phyloP scores from a whole-genome alignment of 176 grass and related monocot genomes.

The Luzula sylvatica region DNA sequence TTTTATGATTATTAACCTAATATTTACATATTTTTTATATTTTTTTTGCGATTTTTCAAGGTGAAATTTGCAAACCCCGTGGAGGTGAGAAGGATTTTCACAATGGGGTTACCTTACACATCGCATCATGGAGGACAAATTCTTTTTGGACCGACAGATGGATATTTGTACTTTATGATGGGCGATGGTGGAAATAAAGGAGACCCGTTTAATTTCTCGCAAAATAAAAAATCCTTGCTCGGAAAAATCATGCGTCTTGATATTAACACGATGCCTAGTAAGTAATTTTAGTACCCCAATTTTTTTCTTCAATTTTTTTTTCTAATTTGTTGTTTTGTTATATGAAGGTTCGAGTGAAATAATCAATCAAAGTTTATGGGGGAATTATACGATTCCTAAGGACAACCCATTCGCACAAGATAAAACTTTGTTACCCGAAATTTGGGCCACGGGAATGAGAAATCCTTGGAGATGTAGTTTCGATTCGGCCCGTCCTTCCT shows the following conservation, averaged over 20 bases:
- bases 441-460: constrained; percentile 83
- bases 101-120: constrained; percentile 62
- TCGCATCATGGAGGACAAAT: constrained; percentile 67
- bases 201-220: constrained; percentile 83
- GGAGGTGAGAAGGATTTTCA: constrained; percentile 81
- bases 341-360: constrained; percentile 43
- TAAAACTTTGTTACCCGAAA: constrained; percentile 43
- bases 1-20: too few relatives aligned
- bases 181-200: constrained; percentile 82
- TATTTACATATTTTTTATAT: background rate
- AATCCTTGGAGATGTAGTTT: constrained; percentile 98
- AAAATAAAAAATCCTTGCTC: constrained; percentile 81
- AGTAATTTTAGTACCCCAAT: constrained; percentile 3
- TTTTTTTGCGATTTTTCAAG: constrained; percentile 29
- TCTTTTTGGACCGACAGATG: constrained; percentile 74
- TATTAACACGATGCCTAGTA: constrained; percentile 46
- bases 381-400: constrained; percentile 82
- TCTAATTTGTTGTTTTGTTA: background rate
- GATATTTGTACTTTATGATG: constrained; percentile 91
- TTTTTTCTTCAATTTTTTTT: background rate
- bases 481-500: constrained; percentile 59
- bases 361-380: constrained; percentile 62
- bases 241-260: constrained; percentile 87
- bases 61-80: constrained; percentile 49
- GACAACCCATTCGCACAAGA: constrained; percentile 63